Evolutionary conservation across 371 early-diverging fungal genomes (phyloP).

Genomic region (Haplosporangium sp.): DNA sequence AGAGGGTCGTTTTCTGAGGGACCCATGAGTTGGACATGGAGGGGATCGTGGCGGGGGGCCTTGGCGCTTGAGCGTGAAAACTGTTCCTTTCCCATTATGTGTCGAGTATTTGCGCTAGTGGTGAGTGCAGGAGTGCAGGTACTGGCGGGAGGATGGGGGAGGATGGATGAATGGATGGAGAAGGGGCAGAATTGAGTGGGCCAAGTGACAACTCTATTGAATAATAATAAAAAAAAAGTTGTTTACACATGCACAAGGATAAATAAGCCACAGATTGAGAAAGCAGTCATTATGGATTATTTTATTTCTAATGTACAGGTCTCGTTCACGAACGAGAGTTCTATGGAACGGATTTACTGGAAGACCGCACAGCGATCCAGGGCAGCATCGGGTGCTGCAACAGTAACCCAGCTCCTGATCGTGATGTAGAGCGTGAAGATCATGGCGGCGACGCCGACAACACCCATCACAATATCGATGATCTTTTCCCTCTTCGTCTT

Average conservation of each 20-base stretch:
- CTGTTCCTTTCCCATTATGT: constrained; percentile 48
- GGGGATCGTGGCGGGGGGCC: constrained; percentile 77
- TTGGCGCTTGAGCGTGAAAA: constrained; percentile 25
- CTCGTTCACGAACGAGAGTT: too few species aligned
- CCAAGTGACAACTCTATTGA: too few species aligned
- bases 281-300: constrained; percentile 6
- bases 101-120: constrained; percentile 8
- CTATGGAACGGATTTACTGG: not conserved
- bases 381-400: constrained; percentile 31
- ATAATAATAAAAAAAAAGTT: constrained; percentile 3
- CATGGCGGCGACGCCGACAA: constrained; percentile 81
- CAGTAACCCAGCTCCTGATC: constrained; percentile 68
- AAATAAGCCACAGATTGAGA: constrained; percentile 4
- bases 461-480: constrained; percentile 71
- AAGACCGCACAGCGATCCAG: constrained; percentile 45
- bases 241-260: constrained; percentile 6
- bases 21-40: constrained; percentile 74
- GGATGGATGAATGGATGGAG: not conserved
- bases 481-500: constrained; percentile 43
- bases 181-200: not conserved
- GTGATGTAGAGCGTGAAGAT: constrained; percentile 83
- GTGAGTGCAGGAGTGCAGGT: not conserved
- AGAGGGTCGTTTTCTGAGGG: constrained; percentile 65
- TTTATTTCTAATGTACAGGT: not conserved
- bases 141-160: not conserved